phyloP scores from a whole-genome alignment of 2,329 filamentous ascomycete genomes.

The Beauveria australis region DNA sequence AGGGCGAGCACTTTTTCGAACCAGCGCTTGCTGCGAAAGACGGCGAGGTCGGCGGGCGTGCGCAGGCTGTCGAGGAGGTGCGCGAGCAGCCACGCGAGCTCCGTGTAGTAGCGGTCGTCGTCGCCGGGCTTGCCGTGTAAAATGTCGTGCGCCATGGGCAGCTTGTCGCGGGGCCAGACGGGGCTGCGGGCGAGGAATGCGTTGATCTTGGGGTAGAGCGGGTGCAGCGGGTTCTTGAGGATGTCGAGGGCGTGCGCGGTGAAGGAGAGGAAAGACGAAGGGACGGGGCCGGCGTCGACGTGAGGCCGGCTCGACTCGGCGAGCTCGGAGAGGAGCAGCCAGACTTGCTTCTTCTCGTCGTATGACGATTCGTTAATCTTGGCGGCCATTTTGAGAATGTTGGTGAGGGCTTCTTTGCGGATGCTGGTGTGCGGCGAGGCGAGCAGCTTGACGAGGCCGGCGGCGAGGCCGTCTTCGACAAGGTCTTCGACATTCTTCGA shows the following conservation, averaged over 20 bases:
- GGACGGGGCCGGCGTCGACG: slow-evolving; percentile 51
- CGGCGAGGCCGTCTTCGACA: slow-evolving; percentile 67
- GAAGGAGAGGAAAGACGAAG: slow-evolving; percentile 69
- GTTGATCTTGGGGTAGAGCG: slow-evolving; percentile 81
- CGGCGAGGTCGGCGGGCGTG: slow-evolving; percentile 48
- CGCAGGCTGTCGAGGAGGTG: slow-evolving; percentile 63
- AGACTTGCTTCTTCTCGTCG: slow-evolving; percentile 68
- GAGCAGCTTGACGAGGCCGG: slow-evolving; percentile 64
- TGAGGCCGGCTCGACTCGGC: slow-evolving; percentile 59
- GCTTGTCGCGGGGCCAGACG: slow-evolving; percentile 63
- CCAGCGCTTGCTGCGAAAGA: slow-evolving; percentile 54
- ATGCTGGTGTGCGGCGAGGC: slow-evolving; percentile 68
- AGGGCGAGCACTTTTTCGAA: slow-evolving; percentile 69
- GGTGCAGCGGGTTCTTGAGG: slow-evolving; percentile 67
- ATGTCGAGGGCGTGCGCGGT: slow-evolving; percentile 62
- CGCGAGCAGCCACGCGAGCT: slow-evolving; percentile 66
- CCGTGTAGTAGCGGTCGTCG: slow-evolving; percentile 64
- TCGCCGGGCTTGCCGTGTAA: slow-evolving; percentile 59
- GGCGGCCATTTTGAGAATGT: slow-evolving; percentile 56
- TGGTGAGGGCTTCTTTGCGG: slow-evolving; percentile 66
- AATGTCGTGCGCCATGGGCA: slow-evolving; percentile 60
- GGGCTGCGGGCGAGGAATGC: slow-evolving; percentile 72
- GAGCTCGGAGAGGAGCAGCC: slow-evolving; percentile 71
- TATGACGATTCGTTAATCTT: slow-evolving; percentile 61
- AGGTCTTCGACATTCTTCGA: slow-evolving; percentile 71